Conservation (phyloP, 371 early-diverging fungal species). For the Mucor sp. region DNA sequence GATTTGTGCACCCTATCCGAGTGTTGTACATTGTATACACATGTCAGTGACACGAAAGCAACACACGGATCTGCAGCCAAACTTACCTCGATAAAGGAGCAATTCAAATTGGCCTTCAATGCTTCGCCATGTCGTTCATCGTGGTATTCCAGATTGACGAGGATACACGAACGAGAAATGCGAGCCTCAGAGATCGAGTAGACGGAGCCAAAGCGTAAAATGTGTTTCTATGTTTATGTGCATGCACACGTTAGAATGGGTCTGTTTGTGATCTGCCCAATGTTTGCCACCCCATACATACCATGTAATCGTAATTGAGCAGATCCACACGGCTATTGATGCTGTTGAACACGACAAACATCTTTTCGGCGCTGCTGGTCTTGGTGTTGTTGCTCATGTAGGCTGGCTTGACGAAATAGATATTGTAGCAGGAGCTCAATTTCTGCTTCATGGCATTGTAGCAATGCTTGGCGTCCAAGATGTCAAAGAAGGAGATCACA, state of each 20-base stretch:
- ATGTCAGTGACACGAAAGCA: not conserved
- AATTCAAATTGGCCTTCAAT: not conserved
- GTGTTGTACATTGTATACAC: not conserved
- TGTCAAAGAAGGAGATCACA: constrained; percentile 14
- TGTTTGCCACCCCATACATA: not conserved
- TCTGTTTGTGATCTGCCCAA: not conserved
- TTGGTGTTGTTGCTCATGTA: not conserved
- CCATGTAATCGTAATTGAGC: constrained; percentile 6
- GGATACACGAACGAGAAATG: not conserved
- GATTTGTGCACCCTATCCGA: not conserved
- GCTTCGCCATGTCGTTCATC: constrained; percentile 7
- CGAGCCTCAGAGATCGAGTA: constrained; percentile 4
- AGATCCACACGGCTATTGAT: not conserved
- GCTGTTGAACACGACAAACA: constrained; percentile 4
- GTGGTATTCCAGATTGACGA: constrained; percentile 14
- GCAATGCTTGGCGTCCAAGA: constrained; percentile 3
- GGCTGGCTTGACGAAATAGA: constrained; percentile 9
- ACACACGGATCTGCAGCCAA: not conserved
- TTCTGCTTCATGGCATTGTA: not conserved
- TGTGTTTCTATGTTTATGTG: constrained; percentile 2
- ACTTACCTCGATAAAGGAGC: not conserved
- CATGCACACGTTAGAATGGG: not conserved
- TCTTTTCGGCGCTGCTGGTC: not conserved
- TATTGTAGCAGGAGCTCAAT: not conserved
- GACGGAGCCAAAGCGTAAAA: constrained; percentile 9